Evolutionary conservation across 164 flowering plant species (phyloP).

Genomic region (Litsea cubeba): DNA sequence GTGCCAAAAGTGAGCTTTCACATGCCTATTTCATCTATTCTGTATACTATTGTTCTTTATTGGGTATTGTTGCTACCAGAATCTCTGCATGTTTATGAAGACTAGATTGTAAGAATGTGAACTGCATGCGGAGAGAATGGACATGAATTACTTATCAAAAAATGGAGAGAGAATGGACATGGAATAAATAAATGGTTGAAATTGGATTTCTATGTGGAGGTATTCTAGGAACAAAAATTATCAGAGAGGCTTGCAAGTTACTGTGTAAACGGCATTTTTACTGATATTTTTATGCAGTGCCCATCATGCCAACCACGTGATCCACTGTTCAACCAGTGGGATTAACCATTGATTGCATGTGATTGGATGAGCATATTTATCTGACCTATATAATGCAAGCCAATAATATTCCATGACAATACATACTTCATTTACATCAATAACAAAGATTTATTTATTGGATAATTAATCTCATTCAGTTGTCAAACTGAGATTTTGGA

Average conservation of each 20-base stretch:
- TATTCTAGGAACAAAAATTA: too few relatives aligned
- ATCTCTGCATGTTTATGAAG: neutral
- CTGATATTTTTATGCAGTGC: neutral
- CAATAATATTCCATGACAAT: too few relatives aligned
- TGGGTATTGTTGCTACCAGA: neutral
- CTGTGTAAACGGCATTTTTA: neutral
- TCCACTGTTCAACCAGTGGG: neutral
- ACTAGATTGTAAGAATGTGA: neutral
- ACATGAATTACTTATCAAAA: too few relatives aligned
- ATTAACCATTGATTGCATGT: neutral
- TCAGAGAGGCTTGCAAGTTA: neutral
- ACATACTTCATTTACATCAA: neutral
- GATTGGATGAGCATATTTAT: neutral
- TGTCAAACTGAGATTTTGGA: neutral
- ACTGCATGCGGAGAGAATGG: neutral
- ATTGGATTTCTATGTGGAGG: neutral
- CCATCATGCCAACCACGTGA: neutral
- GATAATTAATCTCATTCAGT: neutral
- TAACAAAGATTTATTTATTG: too few relatives aligned
- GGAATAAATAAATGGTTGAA: neutral
- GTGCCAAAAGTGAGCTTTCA: constrained; percentile 52
- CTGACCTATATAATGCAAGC: neutral
- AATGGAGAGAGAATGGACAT: too few relatives aligned
- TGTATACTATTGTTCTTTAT: too few relatives aligned
- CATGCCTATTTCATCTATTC: neutral